phyloP scores from a whole-genome alignment of 2,329 filamentous ascomycete genomes.

The Colletotrichum sublineola region DNA sequence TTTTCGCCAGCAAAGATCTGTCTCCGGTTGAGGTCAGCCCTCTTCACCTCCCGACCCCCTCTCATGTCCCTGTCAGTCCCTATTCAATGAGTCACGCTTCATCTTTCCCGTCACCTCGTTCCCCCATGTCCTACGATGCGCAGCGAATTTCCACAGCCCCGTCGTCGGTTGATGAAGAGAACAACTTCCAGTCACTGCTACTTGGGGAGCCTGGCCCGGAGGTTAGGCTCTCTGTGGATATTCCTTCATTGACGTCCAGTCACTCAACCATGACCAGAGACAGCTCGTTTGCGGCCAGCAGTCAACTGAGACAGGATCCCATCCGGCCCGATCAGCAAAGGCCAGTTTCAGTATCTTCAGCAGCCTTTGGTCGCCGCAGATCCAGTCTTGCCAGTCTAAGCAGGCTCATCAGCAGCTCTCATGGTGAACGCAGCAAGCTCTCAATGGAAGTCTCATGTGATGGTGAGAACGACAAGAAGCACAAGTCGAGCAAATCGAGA shows the following conservation, averaged over 20 bases:
- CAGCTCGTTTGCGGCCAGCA: slow-evolving; percentile 63
- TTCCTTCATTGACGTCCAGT: slow-evolving; percentile 80
- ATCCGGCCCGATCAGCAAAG: slow-evolving; percentile 64
- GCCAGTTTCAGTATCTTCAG: slow-evolving; percentile 72
- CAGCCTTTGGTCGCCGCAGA: slow-evolving; percentile 76
- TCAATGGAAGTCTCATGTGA: slow-evolving; percentile 75
- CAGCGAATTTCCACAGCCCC: slow-evolving; percentile 81
- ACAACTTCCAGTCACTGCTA: slow-evolving; percentile 76
- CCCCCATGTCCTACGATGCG: slow-evolving; percentile 77
- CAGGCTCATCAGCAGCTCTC: slow-evolving; percentile 79
- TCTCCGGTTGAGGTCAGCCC: slow-evolving; percentile 65
- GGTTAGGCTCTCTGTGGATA: slow-evolving; percentile 77
- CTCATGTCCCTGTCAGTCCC: slow-evolving; percentile 70
- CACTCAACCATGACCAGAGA: slow-evolving; percentile 82
- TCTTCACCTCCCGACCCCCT: slow-evolving; percentile 59
- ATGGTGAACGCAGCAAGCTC: slow-evolving; percentile 81
- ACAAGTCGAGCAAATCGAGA: slow-evolving; percentile 74
- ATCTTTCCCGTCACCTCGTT: slow-evolving; percentile 78
- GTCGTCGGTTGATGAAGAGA: slow-evolving; percentile 80
- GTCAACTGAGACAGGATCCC: slow-evolving; percentile 62
- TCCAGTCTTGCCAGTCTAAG: slow-evolving; percentile 84
- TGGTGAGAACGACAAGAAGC: slow-evolving; percentile 68
- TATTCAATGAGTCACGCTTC: slow-evolving; percentile 74
- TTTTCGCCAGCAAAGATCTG: slow-evolving; percentile 59
- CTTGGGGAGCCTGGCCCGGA: slow-evolving; percentile 82